phyloP scores from a whole-genome alignment of 768 basidiomycete species.

The Holtermannia corniformis region DNA sequence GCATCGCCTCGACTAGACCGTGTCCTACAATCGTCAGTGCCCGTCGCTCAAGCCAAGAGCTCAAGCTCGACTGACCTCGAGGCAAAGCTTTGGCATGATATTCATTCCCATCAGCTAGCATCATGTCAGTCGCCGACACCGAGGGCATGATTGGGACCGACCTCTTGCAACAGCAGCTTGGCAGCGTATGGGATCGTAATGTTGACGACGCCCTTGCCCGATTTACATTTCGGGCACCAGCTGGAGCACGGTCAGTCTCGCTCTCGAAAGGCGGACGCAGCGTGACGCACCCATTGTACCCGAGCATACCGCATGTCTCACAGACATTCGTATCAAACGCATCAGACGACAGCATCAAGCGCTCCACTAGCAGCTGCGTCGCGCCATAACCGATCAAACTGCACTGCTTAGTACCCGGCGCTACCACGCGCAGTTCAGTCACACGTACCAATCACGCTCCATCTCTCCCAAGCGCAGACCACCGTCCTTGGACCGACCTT shows the following conservation, averaged over 20 bases:
- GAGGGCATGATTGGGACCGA: conserved; percentile 16
- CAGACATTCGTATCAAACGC: conserved; percentile 97
- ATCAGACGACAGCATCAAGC: conserved; percentile 98
- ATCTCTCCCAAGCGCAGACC: conserved; percentile 95
- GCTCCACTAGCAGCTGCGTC: conserved; percentile 87
- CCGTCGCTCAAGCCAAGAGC: background rate
- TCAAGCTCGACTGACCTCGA: conserved; percentile 56
- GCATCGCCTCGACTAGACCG: too few relatives aligned
- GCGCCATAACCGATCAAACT: conserved; percentile 89
- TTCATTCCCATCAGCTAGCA: conserved; percentile 91
- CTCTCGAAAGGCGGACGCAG: conserved; percentile 12
- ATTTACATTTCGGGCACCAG: conserved; percentile 98
- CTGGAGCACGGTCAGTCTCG: conserved; percentile 54
- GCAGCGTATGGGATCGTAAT: conserved; percentile 94
- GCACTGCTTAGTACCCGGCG: background rate
- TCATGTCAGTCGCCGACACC: background rate
- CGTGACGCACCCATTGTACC: conserved; percentile 43
- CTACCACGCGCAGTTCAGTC: background rate
- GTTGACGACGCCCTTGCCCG: conserved; percentile 89
- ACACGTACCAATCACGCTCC: conserved; percentile 79
- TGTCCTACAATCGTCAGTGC: too few relatives aligned
- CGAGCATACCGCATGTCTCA: conserved; percentile 86
- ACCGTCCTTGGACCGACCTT: conserved; percentile 95
- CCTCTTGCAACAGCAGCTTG: conserved; percentile 49
- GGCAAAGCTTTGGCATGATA: conserved; percentile 74